Evolutionary conservation across 1,139 yeast species (phyloP).

Genomic region (Hyphopichia fennica): DNA sequence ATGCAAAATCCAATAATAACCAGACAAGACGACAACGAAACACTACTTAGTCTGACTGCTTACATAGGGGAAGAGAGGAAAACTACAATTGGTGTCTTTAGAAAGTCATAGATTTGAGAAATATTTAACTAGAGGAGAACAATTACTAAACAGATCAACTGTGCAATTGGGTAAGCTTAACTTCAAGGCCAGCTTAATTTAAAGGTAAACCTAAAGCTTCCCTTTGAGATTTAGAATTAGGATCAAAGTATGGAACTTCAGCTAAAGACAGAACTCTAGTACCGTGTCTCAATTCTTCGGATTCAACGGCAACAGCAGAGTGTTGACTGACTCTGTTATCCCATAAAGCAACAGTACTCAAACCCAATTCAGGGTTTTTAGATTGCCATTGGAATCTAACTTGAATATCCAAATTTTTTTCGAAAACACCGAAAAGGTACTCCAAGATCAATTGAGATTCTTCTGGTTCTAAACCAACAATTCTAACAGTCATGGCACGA

Average conservation of each 20-base stretch:
- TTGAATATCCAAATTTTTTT: constrained; percentile 29
- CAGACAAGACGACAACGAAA: too few relatives aligned
- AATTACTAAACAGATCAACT: neutral
- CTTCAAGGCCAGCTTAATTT: neutral
- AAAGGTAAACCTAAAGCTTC: constrained; percentile 8
- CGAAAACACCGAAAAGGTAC: constrained; percentile 20
- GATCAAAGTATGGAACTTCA: constrained; percentile 47
- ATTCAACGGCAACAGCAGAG: constrained; percentile 26
- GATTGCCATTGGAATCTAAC: constrained; percentile 50
- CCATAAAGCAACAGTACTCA: constrained; percentile 51
- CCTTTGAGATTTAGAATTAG: constrained; percentile 25
- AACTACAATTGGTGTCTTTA: too few relatives aligned
- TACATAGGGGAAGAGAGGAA: too few relatives aligned
- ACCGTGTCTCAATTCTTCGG: constrained; percentile 19
- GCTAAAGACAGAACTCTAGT: constrained; percentile 52
- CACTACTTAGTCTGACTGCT: too few relatives aligned
- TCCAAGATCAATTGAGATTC: constrained; percentile 19
- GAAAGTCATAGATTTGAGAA: too few relatives aligned
- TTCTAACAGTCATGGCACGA: constrained; percentile 19
- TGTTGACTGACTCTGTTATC: constrained; percentile 49
- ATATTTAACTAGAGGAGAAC: neutral
- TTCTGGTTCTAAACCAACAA: constrained; percentile 21
- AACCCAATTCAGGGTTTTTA: constrained; percentile 30
- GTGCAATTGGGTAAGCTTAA: too few relatives aligned
- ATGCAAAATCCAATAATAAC: too few relatives aligned